Evolutionary conservation across 148 eudicot species (phyloP).

Genomic region (Vaccinium vitisidaea): DNA sequence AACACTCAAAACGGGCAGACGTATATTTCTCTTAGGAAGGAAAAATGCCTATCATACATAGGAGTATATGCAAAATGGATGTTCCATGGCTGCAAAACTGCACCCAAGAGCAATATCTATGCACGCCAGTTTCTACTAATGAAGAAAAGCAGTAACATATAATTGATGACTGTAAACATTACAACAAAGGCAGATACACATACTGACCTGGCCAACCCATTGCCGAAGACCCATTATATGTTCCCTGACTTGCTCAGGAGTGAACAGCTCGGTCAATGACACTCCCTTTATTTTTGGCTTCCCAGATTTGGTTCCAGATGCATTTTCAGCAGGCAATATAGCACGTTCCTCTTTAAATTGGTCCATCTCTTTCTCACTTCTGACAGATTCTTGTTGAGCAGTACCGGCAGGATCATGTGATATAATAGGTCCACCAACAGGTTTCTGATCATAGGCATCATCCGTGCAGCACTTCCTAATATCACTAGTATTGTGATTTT

Average conservation of each 20-base stretch:
- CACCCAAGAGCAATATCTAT: neutral
- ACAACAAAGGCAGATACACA: neutral
- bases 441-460: slow-evolving; percentile 31
- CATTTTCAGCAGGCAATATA: slow-evolving; percentile 43
- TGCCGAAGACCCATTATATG: slow-evolving; percentile 85
- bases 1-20: neutral
- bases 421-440: slow-evolving; percentile 36
- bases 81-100: neutral
- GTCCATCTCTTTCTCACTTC: slow-evolving; percentile 49
- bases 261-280: slow-evolving; percentile 86
- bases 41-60: neutral
- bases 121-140: neutral
- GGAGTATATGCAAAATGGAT: neutral
- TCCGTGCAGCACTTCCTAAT: slow-evolving; percentile 37
- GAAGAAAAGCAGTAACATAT: neutral
- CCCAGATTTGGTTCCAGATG: slow-evolving; percentile 70
- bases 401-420: slow-evolving; percentile 30
- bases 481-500: slow-evolving; percentile 30
- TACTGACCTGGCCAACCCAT: slow-evolving; percentile 98
- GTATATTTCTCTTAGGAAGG: neutral
- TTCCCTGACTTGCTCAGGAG: slow-evolving; percentile 89
- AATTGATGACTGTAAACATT: neutral
- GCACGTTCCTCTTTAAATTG: slow-evolving; percentile 47
- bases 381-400: slow-evolving; percentile 37
- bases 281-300: slow-evolving; percentile 90